phyloP scores from a whole-genome alignment of 1,284 basidiomycete species.

The Exobasidium cylindrosporum region DNA sequence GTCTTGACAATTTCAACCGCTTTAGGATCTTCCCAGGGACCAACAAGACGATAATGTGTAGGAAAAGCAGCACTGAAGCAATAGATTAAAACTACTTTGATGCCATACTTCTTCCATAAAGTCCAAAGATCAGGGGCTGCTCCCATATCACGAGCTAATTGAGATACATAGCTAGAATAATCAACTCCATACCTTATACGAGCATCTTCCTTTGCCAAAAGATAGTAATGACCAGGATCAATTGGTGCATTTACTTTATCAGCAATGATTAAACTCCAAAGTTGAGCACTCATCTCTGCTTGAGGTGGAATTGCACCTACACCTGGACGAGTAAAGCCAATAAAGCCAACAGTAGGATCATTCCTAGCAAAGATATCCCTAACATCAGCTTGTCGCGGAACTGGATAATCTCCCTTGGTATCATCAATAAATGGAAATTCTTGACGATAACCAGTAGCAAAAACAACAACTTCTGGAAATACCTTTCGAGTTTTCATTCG shows the following conservation, averaged over 20 bases:
- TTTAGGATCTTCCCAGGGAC: constrained; percentile 59
- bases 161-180: constrained; percentile 63
- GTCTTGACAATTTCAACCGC: constrained; percentile 59
- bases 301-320: constrained; percentile 67
- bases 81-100: constrained; percentile 63
- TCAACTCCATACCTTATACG: constrained; percentile 67
- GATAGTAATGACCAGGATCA: constrained; percentile 62
- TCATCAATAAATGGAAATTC: constrained; percentile 62
- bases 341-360: constrained; percentile 63
- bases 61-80: constrained; percentile 67
- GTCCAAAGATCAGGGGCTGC: constrained; percentile 62
- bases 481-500: constrained; percentile 59
- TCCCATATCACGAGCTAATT: constrained; percentile 65
- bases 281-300: constrained; percentile 66
- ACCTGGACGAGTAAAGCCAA: constrained; percentile 55
- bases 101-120: constrained; percentile 62
- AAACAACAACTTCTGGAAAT: constrained; percentile 62
- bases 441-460: constrained; percentile 57
- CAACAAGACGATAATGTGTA: constrained; percentile 65
- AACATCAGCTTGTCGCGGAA: constrained; percentile 61
- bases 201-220: constrained; percentile 62
- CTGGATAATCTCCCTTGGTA: constrained; percentile 58
- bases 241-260: constrained; percentile 59
- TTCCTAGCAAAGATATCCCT: constrained; percentile 61
- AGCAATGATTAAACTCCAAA: constrained; percentile 63